Conservation (phyloP, 139 green algal genomes). For the Edaphochlamys debaryana region DNA sequence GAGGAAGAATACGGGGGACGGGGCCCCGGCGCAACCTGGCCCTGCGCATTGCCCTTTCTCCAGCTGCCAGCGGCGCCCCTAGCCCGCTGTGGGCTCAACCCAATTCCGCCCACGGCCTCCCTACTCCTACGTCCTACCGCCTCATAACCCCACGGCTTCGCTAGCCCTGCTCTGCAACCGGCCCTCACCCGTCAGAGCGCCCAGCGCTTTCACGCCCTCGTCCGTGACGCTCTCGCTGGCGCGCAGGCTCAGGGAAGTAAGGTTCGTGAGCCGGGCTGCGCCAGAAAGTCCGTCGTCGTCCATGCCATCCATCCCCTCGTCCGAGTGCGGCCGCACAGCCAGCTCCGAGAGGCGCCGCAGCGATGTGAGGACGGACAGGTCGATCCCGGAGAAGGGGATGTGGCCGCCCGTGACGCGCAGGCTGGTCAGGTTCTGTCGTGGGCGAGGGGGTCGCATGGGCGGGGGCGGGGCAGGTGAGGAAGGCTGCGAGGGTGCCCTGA, state of each 20-base stretch:
- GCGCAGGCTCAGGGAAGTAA: slow-evolving; percentile 1
- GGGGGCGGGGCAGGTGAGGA: too few species aligned
- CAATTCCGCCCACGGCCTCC: too few species aligned
- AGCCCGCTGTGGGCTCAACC: too few species aligned
- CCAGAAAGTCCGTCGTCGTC: slow-evolving; percentile 11
- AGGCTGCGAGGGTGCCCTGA: neutral
- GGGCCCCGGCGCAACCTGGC: too few species aligned
- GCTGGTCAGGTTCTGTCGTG: slow-evolving; percentile 8
- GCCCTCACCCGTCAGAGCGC: neutral
- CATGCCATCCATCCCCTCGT: slow-evolving; percentile 22
- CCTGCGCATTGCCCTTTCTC: too few species aligned
- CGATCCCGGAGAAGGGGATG: neutral
- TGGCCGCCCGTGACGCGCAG: slow-evolving; percentile 5
- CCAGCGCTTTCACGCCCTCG: slow-evolving; percentile 9
- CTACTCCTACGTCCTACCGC: neutral
- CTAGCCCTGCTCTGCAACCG: neutral
- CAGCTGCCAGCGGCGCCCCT: too few species aligned
- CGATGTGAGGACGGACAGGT: slow-evolving; percentile 26
- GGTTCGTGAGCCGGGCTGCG: neutral
- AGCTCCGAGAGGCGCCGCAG: slow-evolving; percentile 1
- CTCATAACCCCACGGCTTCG: neutral
- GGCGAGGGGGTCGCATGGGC: neutral
- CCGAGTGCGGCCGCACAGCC: neutral
- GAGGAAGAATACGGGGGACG: neutral
- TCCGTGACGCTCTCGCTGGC: slow-evolving; percentile 33